These are phyloP conservation scores for Triticum timopheevii DNA, from an alignment of 176 grass and related monocot species.

Conservation along the genomic window DNA sequence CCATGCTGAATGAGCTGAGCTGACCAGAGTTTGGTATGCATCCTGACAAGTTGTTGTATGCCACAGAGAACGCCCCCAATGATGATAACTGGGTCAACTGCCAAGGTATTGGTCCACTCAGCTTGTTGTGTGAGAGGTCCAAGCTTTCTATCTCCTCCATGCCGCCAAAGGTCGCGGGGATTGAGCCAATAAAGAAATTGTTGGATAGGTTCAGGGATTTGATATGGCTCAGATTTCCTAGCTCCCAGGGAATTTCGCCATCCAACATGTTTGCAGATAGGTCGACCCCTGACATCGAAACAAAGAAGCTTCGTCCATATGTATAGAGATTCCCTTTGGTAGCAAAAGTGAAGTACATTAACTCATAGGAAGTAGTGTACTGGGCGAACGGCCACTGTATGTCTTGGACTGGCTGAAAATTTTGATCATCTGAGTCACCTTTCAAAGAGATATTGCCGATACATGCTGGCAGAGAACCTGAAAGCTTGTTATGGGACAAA, in stretches of 20 bases:
- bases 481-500: slow-evolving; percentile 12
- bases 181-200: background rate
- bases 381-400: no score
- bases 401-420: no score
- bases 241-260: background rate
- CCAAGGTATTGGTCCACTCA: background rate
- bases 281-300: no score
- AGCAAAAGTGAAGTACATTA: no score
- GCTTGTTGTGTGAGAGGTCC: background rate
- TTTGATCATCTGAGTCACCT: no score
- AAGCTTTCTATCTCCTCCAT: background rate
- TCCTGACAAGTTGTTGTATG: slow-evolving; percentile 31
- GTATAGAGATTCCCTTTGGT: background rate
- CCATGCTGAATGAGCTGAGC: background rate
- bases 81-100: background rate
- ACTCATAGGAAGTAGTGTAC: no score
- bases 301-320: no score
- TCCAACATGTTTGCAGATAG: no score
- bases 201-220: background rate
- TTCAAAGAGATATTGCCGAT: slow-evolving; percentile 7
- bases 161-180: background rate
- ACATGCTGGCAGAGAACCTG: slow-evolving; percentile 21
- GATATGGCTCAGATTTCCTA: background rate
- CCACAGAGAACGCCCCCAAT: slow-evolving; percentile 18
- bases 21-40: background rate